phyloP scores from a whole-genome alignment of 1,139 yeast genomes.

The Kurtzmaniella quercitrusa region DNA sequence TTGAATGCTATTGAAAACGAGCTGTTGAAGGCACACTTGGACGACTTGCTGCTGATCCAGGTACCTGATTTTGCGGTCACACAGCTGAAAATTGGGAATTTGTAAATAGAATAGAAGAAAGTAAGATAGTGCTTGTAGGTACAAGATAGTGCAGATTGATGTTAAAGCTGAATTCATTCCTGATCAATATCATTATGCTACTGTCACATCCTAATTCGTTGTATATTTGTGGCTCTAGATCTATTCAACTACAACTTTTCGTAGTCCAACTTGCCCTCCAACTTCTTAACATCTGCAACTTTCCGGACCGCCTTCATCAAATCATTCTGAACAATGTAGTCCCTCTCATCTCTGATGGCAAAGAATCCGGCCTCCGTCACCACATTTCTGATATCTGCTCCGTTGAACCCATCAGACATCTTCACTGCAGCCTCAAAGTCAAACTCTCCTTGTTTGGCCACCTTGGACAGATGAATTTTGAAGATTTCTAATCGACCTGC shows the following conservation, averaged over 20 bases:
- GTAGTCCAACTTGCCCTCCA: slow-evolving; percentile 94
- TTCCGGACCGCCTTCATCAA: slow-evolving; percentile 97
- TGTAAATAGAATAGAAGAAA: slow-evolving; percentile 5
- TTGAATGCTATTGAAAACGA: slow-evolving; percentile 40
- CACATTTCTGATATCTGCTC: slow-evolving; percentile 97
- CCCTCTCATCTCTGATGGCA: slow-evolving; percentile 97
- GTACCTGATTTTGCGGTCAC: slow-evolving; percentile 32
- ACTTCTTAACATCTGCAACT: slow-evolving; percentile 93
- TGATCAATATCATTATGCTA: too few relatives aligned
- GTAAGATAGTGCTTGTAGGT: not conserved
- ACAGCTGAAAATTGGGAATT: slow-evolving; percentile 14
- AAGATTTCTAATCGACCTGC: slow-evolving; percentile 92
- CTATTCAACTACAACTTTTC: slow-evolving; percentile 59
- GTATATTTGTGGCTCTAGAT: not conserved
- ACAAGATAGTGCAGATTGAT: too few relatives aligned
- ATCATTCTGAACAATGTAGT: slow-evolving; percentile 88
- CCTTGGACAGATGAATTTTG: slow-evolving; percentile 87
- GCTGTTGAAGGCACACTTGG: slow-evolving; percentile 36
- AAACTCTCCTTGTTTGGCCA: slow-evolving; percentile 89
- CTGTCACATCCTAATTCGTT: too few relatives aligned
- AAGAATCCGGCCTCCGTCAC: slow-evolving; percentile 99
- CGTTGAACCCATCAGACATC: slow-evolving; percentile 98
- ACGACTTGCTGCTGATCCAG: slow-evolving; percentile 27
- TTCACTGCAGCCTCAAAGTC: slow-evolving; percentile 96
- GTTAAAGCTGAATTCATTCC: not conserved